Percentiles rank a stretch among this genome's conserved stretches.
These are phyloP conservation scores for Heliamphora exappendiculata DNA, from an alignment of 148 eudicot species.

Conservation along the genomic window DNA sequence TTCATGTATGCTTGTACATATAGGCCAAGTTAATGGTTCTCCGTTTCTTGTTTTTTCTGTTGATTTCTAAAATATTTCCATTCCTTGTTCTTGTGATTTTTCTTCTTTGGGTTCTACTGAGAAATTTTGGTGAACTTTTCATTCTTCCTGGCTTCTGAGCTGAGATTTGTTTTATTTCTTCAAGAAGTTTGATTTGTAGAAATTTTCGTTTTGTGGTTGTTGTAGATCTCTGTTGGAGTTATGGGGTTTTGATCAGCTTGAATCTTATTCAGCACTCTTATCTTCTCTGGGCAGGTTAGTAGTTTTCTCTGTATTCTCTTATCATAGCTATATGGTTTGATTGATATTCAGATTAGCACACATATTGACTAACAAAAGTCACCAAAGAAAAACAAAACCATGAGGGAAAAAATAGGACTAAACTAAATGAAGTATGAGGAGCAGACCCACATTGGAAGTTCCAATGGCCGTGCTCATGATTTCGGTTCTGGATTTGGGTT, in stretches of 20 bases:
- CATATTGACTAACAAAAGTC: not conserved
- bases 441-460: not conserved
- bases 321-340: not conserved
- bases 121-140: not conserved
- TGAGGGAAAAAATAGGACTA: not conserved
- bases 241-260: constrained; percentile 10
- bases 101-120: not conserved
- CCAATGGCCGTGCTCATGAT: not conserved
- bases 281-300: constrained; percentile 13
- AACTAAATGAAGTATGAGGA: not conserved
- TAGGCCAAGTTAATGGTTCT: not conserved
- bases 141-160: constrained; percentile 5
- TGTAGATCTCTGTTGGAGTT: constrained; percentile 23
- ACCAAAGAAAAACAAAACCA: not conserved
- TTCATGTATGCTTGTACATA: not conserved
- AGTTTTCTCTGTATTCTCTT: not conserved
- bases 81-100: too few species aligned
- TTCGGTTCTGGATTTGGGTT: not conserved
- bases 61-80: not conserved
- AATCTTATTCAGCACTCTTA: not conserved
- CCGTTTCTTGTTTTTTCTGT: not conserved
- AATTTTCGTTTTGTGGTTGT: not conserved
- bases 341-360: not conserved
- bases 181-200: not conserved
- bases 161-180: not conserved